Evolutionary conservation across 345 rosid species (phyloP).

Genomic region (Mercurialis annua): DNA sequence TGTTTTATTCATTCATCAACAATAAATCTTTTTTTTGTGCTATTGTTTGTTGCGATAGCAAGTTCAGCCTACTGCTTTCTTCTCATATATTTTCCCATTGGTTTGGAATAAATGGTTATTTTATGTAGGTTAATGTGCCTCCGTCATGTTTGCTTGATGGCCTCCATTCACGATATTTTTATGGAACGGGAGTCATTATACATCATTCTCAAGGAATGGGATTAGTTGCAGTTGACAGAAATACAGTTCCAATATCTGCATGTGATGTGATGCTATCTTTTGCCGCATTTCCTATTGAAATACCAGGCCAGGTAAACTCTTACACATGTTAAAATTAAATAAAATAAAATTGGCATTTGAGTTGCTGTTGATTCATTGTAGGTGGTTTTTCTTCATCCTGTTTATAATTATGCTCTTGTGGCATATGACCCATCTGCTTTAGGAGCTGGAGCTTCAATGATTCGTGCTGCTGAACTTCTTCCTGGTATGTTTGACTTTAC

Average conservation of each 20-base stretch:
- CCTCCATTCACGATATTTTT: slow-evolving; percentile 71
- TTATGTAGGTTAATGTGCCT: slow-evolving; percentile 87
- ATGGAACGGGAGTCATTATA: slow-evolving; percentile 87
- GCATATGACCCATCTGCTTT: slow-evolving; percentile 83
- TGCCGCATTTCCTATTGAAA: slow-evolving; percentile 94
- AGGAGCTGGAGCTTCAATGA: slow-evolving; percentile 66
- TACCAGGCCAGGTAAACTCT: slow-evolving; percentile 84
- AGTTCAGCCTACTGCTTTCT: not conserved
- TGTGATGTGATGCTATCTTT: slow-evolving; percentile 95
- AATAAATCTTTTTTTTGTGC: not conserved
- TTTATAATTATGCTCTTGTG: slow-evolving; percentile 88
- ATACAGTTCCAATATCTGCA: slow-evolving; percentile 74
- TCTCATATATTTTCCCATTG: not conserved
- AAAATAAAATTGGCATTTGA: slow-evolving; percentile 10
- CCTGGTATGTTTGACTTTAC: slow-evolving; percentile 55
- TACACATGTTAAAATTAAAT: not conserved
- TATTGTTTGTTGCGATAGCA: not conserved
- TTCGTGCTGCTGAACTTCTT: slow-evolving; percentile 82
- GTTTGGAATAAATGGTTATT: not conserved
- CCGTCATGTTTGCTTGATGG: slow-evolving; percentile 92
- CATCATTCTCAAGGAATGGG: slow-evolving; percentile 88
- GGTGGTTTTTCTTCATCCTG: slow-evolving; percentile 98
- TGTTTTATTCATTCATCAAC: not conserved
- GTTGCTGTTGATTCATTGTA: slow-evolving; percentile 33
- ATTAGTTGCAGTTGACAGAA: slow-evolving; percentile 88